phyloP scores from a whole-genome alignment of 495 filamentous ascomycete species.

The Bryoglossum gracile region DNA sequence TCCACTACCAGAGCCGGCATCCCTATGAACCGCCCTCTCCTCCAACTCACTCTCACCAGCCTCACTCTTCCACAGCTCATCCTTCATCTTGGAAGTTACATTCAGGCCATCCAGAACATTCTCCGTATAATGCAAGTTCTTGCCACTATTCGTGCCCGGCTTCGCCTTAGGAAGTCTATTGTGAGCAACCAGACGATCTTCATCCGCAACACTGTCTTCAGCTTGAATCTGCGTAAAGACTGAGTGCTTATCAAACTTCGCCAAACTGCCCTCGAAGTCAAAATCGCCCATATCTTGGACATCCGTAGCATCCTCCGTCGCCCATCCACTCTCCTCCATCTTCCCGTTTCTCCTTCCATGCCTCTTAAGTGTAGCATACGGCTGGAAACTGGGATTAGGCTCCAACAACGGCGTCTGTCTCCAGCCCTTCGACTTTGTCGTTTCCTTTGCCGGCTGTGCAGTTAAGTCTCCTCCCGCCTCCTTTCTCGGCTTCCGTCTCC shows the following conservation, averaged over 20 bases:
- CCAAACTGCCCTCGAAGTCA: constrained; percentile 79
- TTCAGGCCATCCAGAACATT: constrained; percentile 66
- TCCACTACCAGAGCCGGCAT: constrained; percentile 43
- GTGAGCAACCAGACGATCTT: constrained; percentile 80
- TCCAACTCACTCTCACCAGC: constrained; percentile 54
- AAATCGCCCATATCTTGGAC: constrained; percentile 95
- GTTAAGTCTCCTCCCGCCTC: constrained; percentile 10
- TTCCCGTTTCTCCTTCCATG: constrained; percentile 39
- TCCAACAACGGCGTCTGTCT: constrained; percentile 74
- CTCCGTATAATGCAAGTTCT: constrained; percentile 86
- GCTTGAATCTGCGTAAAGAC: constrained; percentile 84
- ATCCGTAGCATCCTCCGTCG: constrained; percentile 91
- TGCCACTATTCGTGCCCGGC: constrained; percentile 72
- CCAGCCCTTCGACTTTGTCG: constrained; percentile 54
- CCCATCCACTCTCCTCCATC: constrained; percentile 79
- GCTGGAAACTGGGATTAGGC: constrained; percentile 48
- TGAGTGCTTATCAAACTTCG: constrained; percentile 86
- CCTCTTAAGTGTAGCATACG: constrained; percentile 45
- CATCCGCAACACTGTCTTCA: constrained; percentile 81
- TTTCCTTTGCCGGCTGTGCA: constrained; percentile 18
- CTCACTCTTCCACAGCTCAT: constrained; percentile 57
- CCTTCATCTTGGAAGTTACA: constrained; percentile 32
- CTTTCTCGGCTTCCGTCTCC: constrained; percentile 9
- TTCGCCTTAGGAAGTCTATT: constrained; percentile 63
- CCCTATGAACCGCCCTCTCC: constrained; percentile 36